These are phyloP conservation scores for Cercospora berteroae DNA, from an alignment of 2,329 filamentous ascomycete species.

Conservation along the genomic window DNA sequence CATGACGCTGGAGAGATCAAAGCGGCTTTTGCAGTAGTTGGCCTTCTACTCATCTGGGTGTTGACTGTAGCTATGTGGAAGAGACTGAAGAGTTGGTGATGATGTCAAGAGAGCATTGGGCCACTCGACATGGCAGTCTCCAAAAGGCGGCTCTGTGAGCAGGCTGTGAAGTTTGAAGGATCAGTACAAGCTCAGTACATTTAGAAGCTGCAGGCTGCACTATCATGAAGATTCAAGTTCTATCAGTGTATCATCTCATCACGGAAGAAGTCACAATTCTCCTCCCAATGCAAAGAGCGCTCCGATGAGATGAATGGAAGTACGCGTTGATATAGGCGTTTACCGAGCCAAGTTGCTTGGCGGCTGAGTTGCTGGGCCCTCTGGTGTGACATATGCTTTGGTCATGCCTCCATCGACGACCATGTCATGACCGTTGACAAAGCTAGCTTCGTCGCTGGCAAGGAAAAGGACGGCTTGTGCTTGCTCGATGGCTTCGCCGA, in stretches of 20 bases:
- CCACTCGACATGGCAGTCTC: not conserved
- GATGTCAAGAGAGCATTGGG: not conserved
- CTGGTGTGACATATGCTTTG: constrained; percentile 74
- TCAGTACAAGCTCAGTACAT: not conserved
- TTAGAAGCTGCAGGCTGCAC: not conserved
- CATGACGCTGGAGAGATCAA: constrained; percentile 34
- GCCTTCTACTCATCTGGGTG: constrained; percentile 30
- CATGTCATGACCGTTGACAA: constrained; percentile 88
- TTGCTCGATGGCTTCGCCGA: constrained; percentile 92
- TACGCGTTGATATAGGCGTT: not conserved
- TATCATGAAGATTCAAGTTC: not conserved
- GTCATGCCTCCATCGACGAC: constrained; percentile 95
- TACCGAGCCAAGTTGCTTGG: constrained; percentile 43
- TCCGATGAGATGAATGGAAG: not conserved
- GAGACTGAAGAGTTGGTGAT: constrained; percentile 16
- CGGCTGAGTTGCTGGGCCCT: constrained; percentile 55
- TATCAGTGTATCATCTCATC: not conserved
- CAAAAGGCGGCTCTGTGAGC: not conserved
- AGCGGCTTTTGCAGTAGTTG: constrained; percentile 29
- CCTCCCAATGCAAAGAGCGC: not conserved
- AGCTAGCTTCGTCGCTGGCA: constrained; percentile 83
- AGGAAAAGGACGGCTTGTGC: constrained; percentile 85
- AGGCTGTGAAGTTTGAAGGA: not conserved
- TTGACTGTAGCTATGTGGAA: constrained; percentile 27
- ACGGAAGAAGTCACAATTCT: not conserved